Base-by-base conservation (phyloP, 2,329 filamentous ascomycete species). In the Neoarthrinium moseri region DNA sequence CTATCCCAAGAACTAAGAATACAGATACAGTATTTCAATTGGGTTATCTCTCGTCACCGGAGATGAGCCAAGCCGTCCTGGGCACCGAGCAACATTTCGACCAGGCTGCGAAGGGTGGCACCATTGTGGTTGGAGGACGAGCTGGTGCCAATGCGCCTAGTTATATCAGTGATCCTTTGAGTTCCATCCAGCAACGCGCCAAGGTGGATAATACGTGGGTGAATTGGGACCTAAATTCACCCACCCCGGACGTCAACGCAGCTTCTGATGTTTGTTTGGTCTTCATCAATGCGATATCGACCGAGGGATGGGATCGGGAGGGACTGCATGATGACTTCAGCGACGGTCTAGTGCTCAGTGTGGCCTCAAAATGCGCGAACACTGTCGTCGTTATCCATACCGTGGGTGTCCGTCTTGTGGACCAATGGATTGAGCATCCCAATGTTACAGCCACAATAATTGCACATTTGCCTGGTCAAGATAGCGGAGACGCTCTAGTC, bases 221-320 rank as follows among this genome's bases (percentile, higher is more conserved):
- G 1, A 78, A 74, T 49, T 82, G 75, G 71, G 80, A 84, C 55
- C 73, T 80, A 34, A 60, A 57, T 6, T 72, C 70, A 0, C 59
- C 59, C 8, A 58, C 71, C 13, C 76, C 77, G 0, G 56, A 66
- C 4, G 70, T 77, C 4, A 72, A 77, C 45, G 58, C 63, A 27
- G 71, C 63, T 20, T 69, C 74, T 3, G 75, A 90, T 56, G 72
- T 87, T 13, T 91, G 87, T 44, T 61, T 83, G 2, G 78, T 83
- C 1, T 81, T 84, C 54, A 75, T 84, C 60, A 85, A 87, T 60
- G 80, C 76, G 26, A 89, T 91, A 61, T 81, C 86, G 1, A 87
- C 88, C 0, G 91, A 96, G 66, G 88, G 87, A 0, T 90, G 80
- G 64, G 77, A 89, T 51, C 75, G 83, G 32, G 69, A 79, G 0